Percentiles rank a stretch among this genome's conserved stretches.
These are phyloP conservation scores for Heteromeles arbutifolia DNA, from an alignment of 306 rosid species.

Conservation along the genomic window DNA sequence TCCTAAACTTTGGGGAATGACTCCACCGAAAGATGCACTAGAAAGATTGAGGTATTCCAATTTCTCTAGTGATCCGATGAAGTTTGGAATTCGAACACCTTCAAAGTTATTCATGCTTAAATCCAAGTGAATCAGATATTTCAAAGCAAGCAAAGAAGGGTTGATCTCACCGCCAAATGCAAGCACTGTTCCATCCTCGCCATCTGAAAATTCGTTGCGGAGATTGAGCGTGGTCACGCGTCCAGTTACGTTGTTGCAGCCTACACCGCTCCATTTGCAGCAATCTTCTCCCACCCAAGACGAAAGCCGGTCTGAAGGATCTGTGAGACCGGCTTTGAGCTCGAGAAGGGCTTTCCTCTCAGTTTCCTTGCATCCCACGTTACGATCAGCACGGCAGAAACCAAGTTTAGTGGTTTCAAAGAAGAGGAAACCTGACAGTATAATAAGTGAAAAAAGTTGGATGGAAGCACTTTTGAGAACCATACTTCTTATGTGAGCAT, in stretches of 20 bases:
- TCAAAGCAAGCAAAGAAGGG: slow-evolving; percentile 15
- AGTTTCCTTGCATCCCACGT: background rate
- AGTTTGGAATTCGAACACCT: slow-evolving; percentile 2
- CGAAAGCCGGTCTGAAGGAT: slow-evolving; percentile 3
- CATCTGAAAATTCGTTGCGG: background rate
- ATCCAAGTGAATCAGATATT: slow-evolving; percentile 6
- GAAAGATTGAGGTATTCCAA: slow-evolving; percentile 11
- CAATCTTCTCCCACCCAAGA: slow-evolving; percentile 7
- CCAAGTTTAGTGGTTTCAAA: background rate
- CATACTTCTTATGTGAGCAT: background rate
- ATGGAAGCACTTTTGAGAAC: background rate
- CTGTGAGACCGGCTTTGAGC: slow-evolving; percentile 1
- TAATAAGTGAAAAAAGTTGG: background rate
- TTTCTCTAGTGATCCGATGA: slow-evolving; percentile 13
- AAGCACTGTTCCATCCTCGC: background rate
- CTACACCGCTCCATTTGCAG: slow-evolving; percentile 14
- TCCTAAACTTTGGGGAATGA: slow-evolving; percentile 3
- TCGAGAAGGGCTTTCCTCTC: slow-evolving; percentile 18
- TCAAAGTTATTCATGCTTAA: slow-evolving; percentile 18
- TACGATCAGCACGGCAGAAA: background rate
- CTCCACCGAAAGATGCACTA: slow-evolving; percentile 5
- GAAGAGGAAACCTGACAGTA: background rate
- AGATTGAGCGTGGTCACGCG: slow-evolving; percentile 4
- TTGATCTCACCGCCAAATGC: slow-evolving; percentile 16
- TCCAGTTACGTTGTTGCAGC: slow-evolving; percentile 12